These are phyloP conservation scores for Aureobasidium sp. DNA, from an alignment of 2,329 filamentous ascomycete genomes.

Conservation along the genomic window DNA sequence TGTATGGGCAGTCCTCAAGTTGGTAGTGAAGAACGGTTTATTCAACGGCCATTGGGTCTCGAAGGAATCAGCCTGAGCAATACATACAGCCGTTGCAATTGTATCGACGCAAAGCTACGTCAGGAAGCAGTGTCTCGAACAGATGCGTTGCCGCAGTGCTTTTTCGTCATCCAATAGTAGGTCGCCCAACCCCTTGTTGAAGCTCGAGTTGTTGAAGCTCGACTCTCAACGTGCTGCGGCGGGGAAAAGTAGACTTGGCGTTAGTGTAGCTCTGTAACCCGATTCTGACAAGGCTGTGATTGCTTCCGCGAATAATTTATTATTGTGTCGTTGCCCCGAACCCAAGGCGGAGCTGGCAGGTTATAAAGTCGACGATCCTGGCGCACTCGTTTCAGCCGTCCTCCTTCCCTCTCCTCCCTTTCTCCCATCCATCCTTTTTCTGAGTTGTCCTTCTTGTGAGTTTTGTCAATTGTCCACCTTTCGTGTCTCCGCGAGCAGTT, in stretches of 20 bases:
- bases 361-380: conserved; percentile 13
- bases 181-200: conserved; percentile 1
- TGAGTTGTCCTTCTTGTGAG: conserved; percentile 10
- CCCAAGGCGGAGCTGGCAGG: conserved; percentile 7
- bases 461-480: not conserved
- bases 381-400: conserved; percentile 2
- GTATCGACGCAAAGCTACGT: conserved; percentile 4
- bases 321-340: conserved; percentile 12
- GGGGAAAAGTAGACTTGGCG: not conserved
- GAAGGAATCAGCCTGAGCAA: not conserved
- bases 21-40: not conserved
- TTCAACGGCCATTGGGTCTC: not conserved
- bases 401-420: not conserved
- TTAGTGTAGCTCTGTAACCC: conserved; percentile 14
- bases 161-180: conserved; percentile 11
- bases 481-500: not conserved
- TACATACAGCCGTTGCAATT: conserved; percentile 10
- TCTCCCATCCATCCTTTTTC: not conserved
- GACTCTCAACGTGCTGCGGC: conserved; percentile 12
- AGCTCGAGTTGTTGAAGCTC: conserved; percentile 8
- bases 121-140: conserved; percentile 8
- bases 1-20: not conserved
- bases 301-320: conserved; percentile 11
- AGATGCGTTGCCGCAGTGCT: not conserved
- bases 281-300: conserved; percentile 11